These are phyloP conservation scores for Ascochyta pisi DNA, from an alignment of 2,329 filamentous ascomycete species.

Conservation along the genomic window DNA sequence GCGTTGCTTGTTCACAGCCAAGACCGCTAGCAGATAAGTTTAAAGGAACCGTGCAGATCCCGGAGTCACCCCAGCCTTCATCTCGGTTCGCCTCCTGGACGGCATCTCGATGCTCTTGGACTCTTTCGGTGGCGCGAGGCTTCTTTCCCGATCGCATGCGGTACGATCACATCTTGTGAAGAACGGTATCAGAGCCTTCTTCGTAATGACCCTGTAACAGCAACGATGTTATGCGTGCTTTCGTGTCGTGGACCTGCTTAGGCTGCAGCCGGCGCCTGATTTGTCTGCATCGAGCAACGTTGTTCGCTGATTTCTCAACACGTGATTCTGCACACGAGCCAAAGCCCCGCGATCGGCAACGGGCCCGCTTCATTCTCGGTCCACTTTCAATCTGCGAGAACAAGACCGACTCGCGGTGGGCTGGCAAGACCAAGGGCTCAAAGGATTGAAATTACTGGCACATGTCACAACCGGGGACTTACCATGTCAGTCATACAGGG, in stretches of 20 bases:
- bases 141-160: background rate
- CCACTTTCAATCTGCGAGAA: constrained; percentile 8
- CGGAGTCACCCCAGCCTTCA: background rate
- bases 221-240: background rate
- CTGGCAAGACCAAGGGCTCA: background rate
- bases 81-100: background rate
- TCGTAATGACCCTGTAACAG: background rate
- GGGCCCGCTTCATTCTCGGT: background rate
- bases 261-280: background rate
- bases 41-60: constrained; percentile 4
- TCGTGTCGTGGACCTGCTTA: background rate
- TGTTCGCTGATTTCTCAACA: background rate
- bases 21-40: constrained; percentile 2
- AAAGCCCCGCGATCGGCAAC: constrained; percentile 5
- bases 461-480: background rate
- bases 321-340: background rate
- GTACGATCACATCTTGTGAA: background rate
- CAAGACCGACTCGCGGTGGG: background rate
- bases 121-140: background rate
- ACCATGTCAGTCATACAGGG: background rate
- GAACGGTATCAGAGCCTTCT: background rate
- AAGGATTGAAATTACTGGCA: background rate
- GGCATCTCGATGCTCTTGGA: background rate
- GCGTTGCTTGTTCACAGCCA: constrained; percentile 5
- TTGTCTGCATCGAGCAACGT: background rate